These are phyloP conservation scores for Quercus gilva DNA, from an alignment of 306 rosid species.

Conservation along the genomic window DNA sequence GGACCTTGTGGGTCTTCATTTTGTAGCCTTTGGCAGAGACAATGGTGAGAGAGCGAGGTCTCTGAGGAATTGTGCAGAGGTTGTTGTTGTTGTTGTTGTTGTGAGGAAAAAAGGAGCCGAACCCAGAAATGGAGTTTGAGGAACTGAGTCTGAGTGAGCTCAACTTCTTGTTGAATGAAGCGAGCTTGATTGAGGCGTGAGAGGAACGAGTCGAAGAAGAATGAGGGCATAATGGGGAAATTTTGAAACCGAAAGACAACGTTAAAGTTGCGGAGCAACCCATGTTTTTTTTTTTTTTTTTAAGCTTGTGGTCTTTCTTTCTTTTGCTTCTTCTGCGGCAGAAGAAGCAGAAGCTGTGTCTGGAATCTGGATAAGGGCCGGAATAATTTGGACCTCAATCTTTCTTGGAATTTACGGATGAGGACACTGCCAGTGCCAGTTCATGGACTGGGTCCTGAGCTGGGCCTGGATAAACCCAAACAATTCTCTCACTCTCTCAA, in stretches of 20 bases:
- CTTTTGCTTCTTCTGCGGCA: neutral
- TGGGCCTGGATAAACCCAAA: too few relatives aligned
- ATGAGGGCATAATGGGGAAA: constrained; percentile 20
- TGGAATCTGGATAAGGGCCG: constrained; percentile 17
- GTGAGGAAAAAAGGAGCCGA: constrained; percentile 41
- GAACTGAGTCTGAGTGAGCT: constrained; percentile 51
- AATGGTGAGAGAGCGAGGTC: constrained; percentile 55
- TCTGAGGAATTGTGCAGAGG: constrained; percentile 20
- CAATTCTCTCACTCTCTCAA: too few relatives aligned
- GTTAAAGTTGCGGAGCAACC: constrained; percentile 44
- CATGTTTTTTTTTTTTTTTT: constrained; percentile 24
- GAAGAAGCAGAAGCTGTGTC: neutral
- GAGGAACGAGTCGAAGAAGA: constrained; percentile 26
- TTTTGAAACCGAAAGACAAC: constrained; percentile 37
- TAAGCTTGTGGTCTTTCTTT: too few relatives aligned
- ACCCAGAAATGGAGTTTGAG: constrained; percentile 45
- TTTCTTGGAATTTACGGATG: neutral
- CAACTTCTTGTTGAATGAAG: constrained; percentile 31
- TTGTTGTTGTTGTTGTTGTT: constrained; percentile 22
- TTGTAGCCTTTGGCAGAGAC: constrained; percentile 86
- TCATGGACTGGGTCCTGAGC: neutral
- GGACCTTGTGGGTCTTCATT: constrained; percentile 94
- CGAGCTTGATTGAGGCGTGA: constrained; percentile 34
- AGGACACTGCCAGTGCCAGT: neutral
- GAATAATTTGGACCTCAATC: constrained; percentile 2